Conservation (phyloP, 2,329 filamentous ascomycete species). For the Phyllosticta citribraziliensis region DNA sequence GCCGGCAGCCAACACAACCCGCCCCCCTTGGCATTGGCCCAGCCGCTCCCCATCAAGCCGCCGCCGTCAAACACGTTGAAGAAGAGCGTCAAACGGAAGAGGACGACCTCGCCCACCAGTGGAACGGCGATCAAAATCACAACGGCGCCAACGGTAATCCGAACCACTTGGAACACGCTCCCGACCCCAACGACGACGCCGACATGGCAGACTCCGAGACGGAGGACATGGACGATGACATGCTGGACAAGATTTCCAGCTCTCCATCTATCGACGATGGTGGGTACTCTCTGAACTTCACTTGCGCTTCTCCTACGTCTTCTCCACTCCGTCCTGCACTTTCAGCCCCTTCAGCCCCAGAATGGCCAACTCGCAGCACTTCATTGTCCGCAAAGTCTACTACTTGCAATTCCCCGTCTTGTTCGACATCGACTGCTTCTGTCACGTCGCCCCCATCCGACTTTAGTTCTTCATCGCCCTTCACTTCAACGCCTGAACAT, state of each 20-base stretch:
- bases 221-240: conserved; percentile 68
- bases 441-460: conserved; percentile 20
- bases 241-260: conserved; percentile 98
- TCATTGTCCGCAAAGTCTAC: conserved; percentile 31
- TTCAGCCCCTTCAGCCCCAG: conserved; percentile 10
- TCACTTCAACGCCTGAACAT: conserved; percentile 33
- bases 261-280: conserved; percentile 98
- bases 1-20: conserved; percentile 44
- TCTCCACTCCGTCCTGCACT: conserved; percentile 30
- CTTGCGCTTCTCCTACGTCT: conserved; percentile 9
- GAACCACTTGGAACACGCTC: conserved; percentile 17
- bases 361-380: conserved; percentile 33
- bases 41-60: conserved; percentile 73
- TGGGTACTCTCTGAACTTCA: conserved; percentile 53
- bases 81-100: conserved; percentile 65
- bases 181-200: conserved; percentile 33
- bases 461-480: conserved; percentile 34
- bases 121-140: conserved; percentile 28
- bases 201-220: conserved; percentile 54
- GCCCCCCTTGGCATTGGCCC: conserved; percentile 43
- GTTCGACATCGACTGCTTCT: conserved; percentile 14
- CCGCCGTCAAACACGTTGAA: conserved; percentile 69
- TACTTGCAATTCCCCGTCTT: conserved; percentile 14
- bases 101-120: conserved; percentile 47
- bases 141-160: conserved; percentile 52